Base-by-base conservation (phyloP, 1,284 basidiomycete species). In the Microbotryomycetes sp. region DNA sequence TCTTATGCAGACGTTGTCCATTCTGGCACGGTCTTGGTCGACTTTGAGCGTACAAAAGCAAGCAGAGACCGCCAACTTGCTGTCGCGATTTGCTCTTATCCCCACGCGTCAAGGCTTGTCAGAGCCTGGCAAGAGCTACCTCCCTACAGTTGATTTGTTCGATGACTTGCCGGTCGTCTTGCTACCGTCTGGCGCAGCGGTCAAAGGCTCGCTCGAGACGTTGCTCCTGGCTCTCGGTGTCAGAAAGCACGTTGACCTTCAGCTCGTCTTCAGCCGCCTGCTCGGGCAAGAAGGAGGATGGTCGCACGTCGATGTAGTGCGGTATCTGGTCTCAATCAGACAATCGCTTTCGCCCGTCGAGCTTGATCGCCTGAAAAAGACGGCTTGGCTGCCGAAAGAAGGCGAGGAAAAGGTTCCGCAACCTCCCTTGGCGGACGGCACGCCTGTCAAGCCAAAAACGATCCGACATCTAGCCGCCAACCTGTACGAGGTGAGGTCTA, bases 131-230 rank as follows among this genome's bases (percentile, higher is more conserved):
- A 83, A 92, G 61, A 81, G 91, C 5, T 99, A 99, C 76, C 93
- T 97, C 74, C 79, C 87, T 24, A 90, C 84, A 67, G 90, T 88
- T 41, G 83, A 89, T 64, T 79, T 97, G 11, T 97, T 98, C 74
- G 81, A 84, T 15, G 93, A 98, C 75, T 54, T 67, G 18, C 71
- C 69, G 1, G 83, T 93, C 28, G 84, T 94, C 2, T 82, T 80
- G 1, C 78, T 97, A 52, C 83, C 90, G 0, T 88, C 86, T 13
- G 83, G 82, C 1, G 71, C 77, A 0, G 66, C 75, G 0, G 80
- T 94, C 64, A 92, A 88, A 72, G 88, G 87, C 1, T 78, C 80
- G 16, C 73, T 92, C 65, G 91, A 94, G 71, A 87, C 84, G 69
- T 75, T 97, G 26, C 76, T 98, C 4, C 79, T 84, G 27, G 82